Evolutionary conservation across 306 rosid genomes (phyloP).

Genomic region (Quercus variabilis): DNA sequence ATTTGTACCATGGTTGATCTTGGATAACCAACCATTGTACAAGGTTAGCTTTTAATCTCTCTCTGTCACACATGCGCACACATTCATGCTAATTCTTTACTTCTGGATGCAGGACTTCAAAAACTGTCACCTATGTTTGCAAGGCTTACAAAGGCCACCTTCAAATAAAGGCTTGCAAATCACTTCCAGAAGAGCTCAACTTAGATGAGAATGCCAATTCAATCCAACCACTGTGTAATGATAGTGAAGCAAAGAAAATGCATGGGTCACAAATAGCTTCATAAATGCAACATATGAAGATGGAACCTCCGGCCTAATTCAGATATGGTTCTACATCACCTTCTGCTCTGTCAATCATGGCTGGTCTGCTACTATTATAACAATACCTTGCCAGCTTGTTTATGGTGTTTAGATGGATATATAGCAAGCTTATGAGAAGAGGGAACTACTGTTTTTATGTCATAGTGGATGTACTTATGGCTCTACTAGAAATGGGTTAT

Average conservation of each 20-base stretch:
- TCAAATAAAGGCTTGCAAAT: slow-evolving; percentile 22
- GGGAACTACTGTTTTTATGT: background rate
- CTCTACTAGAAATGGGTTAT: background rate
- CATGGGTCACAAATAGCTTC: background rate
- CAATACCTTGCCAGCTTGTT: background rate
- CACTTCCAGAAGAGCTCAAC: background rate
- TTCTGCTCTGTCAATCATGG: background rate
- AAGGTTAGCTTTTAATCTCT: background rate
- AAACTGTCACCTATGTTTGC: slow-evolving; percentile 22
- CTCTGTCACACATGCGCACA: background rate
- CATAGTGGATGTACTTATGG: background rate
- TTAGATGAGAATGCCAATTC: background rate
- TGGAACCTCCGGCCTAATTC: background rate
- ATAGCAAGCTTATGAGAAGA: no score
- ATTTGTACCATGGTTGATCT: background rate
- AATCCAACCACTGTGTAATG: background rate
- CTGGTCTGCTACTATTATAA: background rate
- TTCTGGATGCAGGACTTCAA: slow-evolving; percentile 19
- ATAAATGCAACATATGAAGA: background rate
- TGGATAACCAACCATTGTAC: background rate
- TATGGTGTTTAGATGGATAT: background rate
- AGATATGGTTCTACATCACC: background rate
- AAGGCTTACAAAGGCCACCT: slow-evolving; percentile 22
- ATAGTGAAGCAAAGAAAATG: background rate
- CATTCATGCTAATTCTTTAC: background rate